Conservation (phyloP, 2,329 filamentous ascomycete species). For the Claviceps sp. region DNA sequence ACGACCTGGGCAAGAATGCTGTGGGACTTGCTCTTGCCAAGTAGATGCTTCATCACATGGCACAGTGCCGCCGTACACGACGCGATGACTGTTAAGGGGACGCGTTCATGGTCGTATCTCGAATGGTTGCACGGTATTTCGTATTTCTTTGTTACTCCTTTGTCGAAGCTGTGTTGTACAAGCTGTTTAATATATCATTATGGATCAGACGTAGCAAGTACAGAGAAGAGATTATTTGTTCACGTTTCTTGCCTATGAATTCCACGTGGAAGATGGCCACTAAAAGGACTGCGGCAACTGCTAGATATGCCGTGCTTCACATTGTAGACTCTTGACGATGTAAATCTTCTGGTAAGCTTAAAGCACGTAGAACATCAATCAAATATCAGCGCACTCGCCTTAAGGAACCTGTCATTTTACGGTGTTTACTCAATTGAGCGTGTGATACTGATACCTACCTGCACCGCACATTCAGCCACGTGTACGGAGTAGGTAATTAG, state of each 20-base stretch:
- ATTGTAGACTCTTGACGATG: too few relatives aligned
- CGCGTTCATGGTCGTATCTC: not conserved
- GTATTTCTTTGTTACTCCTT: not conserved
- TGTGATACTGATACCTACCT: too few relatives aligned
- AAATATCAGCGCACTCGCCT: too few relatives aligned
- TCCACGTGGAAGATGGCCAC: not conserved
- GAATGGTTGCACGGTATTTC: not conserved
- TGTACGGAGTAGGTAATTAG: too few relatives aligned
- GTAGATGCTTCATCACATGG: not conserved
- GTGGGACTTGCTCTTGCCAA: slow-evolving; percentile 85
- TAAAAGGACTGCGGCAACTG: too few relatives aligned
- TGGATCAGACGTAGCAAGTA: not conserved
- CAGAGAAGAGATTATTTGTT: slow-evolving; percentile 11
- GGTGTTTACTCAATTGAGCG: too few relatives aligned
- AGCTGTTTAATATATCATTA: not conserved
- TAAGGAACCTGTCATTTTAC: too few relatives aligned
- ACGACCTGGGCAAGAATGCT: slow-evolving; percentile 78
- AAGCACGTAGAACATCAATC: too few relatives aligned
- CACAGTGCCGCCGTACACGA: not conserved
- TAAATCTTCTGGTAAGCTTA: too few relatives aligned
- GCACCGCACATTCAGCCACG: too few relatives aligned
- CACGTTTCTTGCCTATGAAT: not conserved
- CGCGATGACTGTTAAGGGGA: not conserved
- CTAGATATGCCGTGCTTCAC: too few relatives aligned
- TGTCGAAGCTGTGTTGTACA: not conserved